phyloP scores from a whole-genome alignment of 1,284 basidiomycete genomes.

The Xanthoconium separans region DNA sequence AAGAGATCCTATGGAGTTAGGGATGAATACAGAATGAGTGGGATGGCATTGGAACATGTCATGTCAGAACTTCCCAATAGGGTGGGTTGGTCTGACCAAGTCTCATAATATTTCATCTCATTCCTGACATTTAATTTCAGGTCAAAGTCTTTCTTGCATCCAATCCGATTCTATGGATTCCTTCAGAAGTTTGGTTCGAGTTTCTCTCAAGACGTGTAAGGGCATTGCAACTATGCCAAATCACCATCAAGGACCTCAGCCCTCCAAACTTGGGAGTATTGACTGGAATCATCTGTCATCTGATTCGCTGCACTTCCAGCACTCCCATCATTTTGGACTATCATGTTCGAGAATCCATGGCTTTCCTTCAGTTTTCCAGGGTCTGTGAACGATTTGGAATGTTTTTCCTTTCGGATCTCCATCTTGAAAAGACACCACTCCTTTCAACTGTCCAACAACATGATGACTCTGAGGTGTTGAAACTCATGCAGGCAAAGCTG shows the following conservation, averaged over 20 bases:
- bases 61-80: no score
- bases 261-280: neutral
- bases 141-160: neutral
- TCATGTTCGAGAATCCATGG: conserved; percentile 13
- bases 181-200: neutral
- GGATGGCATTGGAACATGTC: neutral
- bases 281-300: conserved; percentile 8
- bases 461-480: neutral
- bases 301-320: conserved; percentile 2
- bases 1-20: conserved; percentile 5
- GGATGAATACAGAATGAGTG: conserved; percentile 12
- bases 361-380: conserved; percentile 2
- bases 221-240: neutral
- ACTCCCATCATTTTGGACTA: conserved; percentile 5
- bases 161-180: neutral
- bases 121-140: neutral
- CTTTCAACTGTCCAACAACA: neutral
- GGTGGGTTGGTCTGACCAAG: no score
- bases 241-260: neutral
- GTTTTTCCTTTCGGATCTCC: conserved; percentile 17
- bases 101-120: neutral
- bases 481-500: conserved; percentile 1
- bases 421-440: neutral
- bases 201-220: neutral
- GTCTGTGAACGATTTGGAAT: neutral